phyloP scores from a whole-genome alignment of 371 early-diverging fungal species.

The Mortierella sp. region DNA sequence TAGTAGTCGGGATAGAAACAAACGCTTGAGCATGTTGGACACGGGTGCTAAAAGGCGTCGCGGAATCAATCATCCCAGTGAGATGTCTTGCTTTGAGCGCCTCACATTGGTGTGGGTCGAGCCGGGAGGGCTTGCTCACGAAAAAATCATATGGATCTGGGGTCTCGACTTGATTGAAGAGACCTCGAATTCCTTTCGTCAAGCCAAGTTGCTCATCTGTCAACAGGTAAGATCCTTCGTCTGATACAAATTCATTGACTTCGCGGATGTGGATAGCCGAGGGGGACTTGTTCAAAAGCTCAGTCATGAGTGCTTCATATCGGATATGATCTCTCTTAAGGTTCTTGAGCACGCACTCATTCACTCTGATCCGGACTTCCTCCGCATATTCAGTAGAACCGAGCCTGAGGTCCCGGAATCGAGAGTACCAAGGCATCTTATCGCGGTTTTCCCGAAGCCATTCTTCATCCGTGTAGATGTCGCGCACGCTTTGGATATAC shows the following conservation, averaged over 20 bases:
- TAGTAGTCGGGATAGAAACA: constrained; percentile 38
- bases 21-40: constrained; percentile 49
- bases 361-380: constrained; percentile 8
- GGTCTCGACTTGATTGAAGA: constrained; percentile 38
- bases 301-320: constrained; percentile 19
- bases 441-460: constrained; percentile 31
- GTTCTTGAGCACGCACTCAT: constrained; percentile 24
- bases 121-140: constrained; percentile 19
- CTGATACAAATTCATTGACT: constrained; percentile 21
- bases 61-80: constrained; percentile 33
- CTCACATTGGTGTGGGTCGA: constrained; percentile 44
- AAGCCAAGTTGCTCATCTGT: constrained; percentile 27
- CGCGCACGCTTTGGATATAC: constrained; percentile 10
- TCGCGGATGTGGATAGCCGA: constrained; percentile 26
- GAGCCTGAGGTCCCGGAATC: constrained; percentile 23
- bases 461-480: constrained; percentile 7
- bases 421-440: constrained; percentile 21
- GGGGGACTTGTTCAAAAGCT: constrained; percentile 30
- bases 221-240: constrained; percentile 26
- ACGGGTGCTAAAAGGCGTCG: constrained; percentile 30
- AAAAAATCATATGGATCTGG: constrained; percentile 29
- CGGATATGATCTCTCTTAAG: constrained; percentile 21
- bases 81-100: constrained; percentile 38
- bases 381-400: constrained; percentile 10
- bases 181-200: constrained; percentile 30